Conservation (phyloP, 805 yeast species). For the Alloascoidea africana region DNA sequence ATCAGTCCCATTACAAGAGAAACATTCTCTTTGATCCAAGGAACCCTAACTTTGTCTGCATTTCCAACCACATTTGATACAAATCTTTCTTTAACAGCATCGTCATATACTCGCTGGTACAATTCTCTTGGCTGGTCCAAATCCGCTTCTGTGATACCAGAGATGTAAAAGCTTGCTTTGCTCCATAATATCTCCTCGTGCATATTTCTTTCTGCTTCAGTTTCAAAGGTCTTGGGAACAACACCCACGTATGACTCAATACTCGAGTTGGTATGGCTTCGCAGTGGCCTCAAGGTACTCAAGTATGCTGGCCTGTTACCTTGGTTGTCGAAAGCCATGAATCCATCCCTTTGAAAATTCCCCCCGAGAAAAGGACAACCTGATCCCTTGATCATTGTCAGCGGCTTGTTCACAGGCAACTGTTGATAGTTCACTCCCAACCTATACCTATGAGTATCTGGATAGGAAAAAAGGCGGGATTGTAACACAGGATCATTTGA, state of each 20-base stretch:
- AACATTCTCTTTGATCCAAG: conserved; percentile 20
- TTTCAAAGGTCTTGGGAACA: conserved; percentile 16
- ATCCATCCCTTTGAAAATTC: conserved; percentile 47
- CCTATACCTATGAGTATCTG: conserved; percentile 67
- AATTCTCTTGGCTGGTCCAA: conserved; percentile 30
- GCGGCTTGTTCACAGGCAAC: conserved; percentile 43
- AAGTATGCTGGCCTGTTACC: conserved; percentile 37
- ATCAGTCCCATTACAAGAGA: conserved; percentile 27
- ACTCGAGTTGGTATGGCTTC: conserved; percentile 10
- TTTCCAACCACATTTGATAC: conserved; percentile 24
- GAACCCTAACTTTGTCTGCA: conserved; percentile 19
- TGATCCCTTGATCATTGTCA: conserved; percentile 14
- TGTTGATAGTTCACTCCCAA: conserved; percentile 56
- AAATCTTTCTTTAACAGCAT: conserved; percentile 18
- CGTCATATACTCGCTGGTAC: conserved; percentile 24
- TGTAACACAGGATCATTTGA: conserved; percentile 69
- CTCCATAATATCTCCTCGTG: conserved; percentile 24
- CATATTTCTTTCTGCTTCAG: conserved; percentile 12
- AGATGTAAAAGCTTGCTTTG: conserved; percentile 20
- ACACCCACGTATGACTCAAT: conserved; percentile 19
- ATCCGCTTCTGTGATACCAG: conserved; percentile 27
- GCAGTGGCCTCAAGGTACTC: conserved; percentile 22
- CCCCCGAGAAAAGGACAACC: conserved; percentile 33
- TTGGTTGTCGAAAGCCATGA: conserved; percentile 30
- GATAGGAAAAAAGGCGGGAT: conserved; percentile 60